phyloP scores from a whole-genome alignment of 2,329 filamentous ascomycete species.

The Myotisia sp. region DNA sequence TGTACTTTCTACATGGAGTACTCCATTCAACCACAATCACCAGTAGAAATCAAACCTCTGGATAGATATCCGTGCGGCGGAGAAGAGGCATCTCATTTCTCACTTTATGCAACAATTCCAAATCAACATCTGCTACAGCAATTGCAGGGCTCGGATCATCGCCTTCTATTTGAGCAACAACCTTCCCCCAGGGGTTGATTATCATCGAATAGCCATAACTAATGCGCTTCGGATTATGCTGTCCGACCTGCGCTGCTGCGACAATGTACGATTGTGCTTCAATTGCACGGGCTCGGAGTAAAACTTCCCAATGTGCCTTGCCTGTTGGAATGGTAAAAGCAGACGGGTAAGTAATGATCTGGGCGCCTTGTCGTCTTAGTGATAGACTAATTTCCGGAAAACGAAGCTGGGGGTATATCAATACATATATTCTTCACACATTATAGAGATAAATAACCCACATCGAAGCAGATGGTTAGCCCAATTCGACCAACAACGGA shows the following conservation, averaged over 20 bases:
- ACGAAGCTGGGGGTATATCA: slow-evolving; percentile 39
- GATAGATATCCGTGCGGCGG: slow-evolving; percentile 40
- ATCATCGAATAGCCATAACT: slow-evolving; percentile 82
- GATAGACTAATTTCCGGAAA: slow-evolving; percentile 63
- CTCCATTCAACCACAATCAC: too few relatives aligned
- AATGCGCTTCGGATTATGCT: slow-evolving; percentile 57
- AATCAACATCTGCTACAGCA: slow-evolving; percentile 40
- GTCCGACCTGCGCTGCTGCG: slow-evolving; percentile 68
- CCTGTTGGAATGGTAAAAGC: slow-evolving; percentile 85
- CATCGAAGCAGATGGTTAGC: slow-evolving; percentile 76
- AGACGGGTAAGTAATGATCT: slow-evolving; percentile 73
- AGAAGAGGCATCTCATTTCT: slow-evolving; percentile 44
- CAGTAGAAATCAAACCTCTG: slow-evolving; percentile 31
- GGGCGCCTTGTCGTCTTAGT: slow-evolving; percentile 51
- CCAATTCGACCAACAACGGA: slow-evolving; percentile 62
- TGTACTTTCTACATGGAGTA: too few relatives aligned
- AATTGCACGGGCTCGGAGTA: slow-evolving; percentile 68
- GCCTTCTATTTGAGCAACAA: slow-evolving; percentile 50
- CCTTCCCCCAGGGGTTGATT: slow-evolving; percentile 71
- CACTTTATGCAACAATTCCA: slow-evolving; percentile 37
- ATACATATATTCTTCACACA: too few relatives aligned
- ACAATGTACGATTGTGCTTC: slow-evolving; percentile 81
- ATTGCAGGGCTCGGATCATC: slow-evolving; percentile 33
- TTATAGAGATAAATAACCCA: slow-evolving; percentile 19
- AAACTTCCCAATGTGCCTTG: slow-evolving; percentile 66